Percentiles rank a stretch among this genome's conserved stretches.
Conservation (phyloP, 306 rosid genomes). For the Casuarina cunninghamiana region DNA sequence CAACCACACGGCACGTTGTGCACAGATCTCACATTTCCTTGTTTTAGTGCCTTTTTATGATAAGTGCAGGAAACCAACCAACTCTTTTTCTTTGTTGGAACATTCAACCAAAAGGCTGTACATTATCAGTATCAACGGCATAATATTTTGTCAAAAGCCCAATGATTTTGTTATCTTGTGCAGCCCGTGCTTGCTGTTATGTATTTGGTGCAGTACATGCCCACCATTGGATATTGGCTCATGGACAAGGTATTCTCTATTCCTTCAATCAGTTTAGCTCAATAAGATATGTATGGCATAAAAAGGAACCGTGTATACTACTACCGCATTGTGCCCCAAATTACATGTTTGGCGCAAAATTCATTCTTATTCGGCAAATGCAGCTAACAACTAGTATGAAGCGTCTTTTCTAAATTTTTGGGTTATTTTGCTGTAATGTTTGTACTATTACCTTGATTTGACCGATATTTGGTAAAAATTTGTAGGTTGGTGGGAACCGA, state of each 20-base stretch:
- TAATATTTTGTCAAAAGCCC: neutral
- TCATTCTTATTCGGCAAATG: neutral
- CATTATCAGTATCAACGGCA: neutral
- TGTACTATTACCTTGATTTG: neutral
- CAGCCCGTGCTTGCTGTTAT: slow-evolving; percentile 43
- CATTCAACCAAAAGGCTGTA: neutral
- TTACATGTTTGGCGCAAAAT: neutral
- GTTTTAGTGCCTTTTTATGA: neutral
- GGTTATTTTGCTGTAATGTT: neutral
- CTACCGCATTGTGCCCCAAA: neutral
- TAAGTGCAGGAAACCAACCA: too few relatives aligned
- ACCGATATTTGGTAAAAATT: slow-evolving; percentile 13
- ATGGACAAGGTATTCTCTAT: slow-evolving; percentile 47
- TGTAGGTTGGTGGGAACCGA: slow-evolving; percentile 73
- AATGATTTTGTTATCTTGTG: neutral
- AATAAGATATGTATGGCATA: neutral
- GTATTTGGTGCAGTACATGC: slow-evolving; percentile 59
- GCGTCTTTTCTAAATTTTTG: neutral
- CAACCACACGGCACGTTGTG: neutral
- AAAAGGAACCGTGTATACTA: neutral
- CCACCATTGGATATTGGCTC: slow-evolving; percentile 56
- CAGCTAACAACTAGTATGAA: neutral
- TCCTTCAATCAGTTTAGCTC: neutral
- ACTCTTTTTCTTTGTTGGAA: neutral
- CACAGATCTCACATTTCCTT: neutral